phyloP scores from a whole-genome alignment of 2,329 filamentous ascomycete genomes.

The Claviceps pusilla region DNA sequence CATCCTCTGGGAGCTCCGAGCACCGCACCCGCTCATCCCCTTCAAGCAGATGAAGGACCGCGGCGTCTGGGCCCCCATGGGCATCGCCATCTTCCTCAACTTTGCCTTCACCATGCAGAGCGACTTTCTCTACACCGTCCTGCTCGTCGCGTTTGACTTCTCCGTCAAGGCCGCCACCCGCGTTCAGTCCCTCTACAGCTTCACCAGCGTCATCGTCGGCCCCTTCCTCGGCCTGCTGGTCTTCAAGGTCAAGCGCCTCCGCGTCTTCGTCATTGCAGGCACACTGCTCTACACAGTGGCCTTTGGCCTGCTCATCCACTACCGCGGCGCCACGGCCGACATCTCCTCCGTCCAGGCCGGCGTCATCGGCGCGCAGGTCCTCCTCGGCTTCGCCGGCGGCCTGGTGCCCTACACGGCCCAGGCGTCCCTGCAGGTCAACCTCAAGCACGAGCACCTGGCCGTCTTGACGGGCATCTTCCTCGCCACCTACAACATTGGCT shows the following conservation, averaged over 20 bases:
- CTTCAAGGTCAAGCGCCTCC: conserved; percentile 35
- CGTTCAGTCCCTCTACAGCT: conserved; percentile 31
- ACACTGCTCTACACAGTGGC: conserved; percentile 40
- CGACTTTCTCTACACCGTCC: conserved; percentile 34
- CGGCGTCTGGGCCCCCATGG: conserved; percentile 33
- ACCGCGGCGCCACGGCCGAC: conserved; percentile 31
- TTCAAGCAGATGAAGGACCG: conserved; percentile 34
- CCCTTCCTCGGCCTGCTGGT: conserved; percentile 34
- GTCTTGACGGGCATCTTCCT: conserved; percentile 39
- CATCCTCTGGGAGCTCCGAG: conserved; percentile 42
- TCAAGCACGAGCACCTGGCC: conserved; percentile 39
- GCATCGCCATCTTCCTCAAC: conserved; percentile 24
- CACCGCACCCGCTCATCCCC: conserved; percentile 41
- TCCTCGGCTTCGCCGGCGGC: conserved; percentile 43
- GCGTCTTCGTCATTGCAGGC: conserved; percentile 34
- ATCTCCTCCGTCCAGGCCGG: conserved; percentile 30
- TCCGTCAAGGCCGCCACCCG: conserved; percentile 33
- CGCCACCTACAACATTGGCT: conserved; percentile 42
- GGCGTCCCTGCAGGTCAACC: conserved; percentile 42
- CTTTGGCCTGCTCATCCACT: conserved; percentile 41
- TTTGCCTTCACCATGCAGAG: conserved; percentile 32
- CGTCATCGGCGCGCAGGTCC: conserved; percentile 44
- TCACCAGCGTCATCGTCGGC: conserved; percentile 33
- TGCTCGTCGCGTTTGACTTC: conserved; percentile 37
- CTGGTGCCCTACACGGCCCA: conserved; percentile 44